Evolutionary conservation across 371 early-diverging fungal genomes (phyloP).

Genomic region (Zopfochytrium polystomum): DNA sequence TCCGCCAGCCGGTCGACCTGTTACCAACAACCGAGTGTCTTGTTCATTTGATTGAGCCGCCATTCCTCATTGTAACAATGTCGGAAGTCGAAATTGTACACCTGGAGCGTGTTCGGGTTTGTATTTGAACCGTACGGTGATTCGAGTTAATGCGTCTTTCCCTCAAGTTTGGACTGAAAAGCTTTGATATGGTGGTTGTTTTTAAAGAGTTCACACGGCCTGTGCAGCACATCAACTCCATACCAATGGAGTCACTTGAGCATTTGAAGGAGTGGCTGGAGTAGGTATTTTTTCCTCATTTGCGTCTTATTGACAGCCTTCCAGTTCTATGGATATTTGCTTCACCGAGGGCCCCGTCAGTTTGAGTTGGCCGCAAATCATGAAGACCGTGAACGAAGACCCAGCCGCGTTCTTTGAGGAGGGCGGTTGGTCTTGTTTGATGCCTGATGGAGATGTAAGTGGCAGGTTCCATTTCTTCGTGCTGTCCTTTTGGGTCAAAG

Average conservation of each 20-base stretch:
- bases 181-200: constrained; percentile 98
- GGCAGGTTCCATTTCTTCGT: background rate
- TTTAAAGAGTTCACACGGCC: constrained; percentile 91
- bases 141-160: background rate
- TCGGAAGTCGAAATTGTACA: constrained; percentile 97
- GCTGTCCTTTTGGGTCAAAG: background rate
- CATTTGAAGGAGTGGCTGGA: constrained; percentile 98
- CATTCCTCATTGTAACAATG: constrained; percentile 91
- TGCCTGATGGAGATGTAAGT: constrained; percentile 51
- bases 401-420: constrained; percentile 94
- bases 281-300: constrained; percentile 41
- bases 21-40: constrained; percentile 98
- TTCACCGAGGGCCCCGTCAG: constrained; percentile 97
- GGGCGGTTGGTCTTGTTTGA: constrained; percentile 96
- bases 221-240: constrained; percentile 95
- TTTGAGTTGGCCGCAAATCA: constrained; percentile 97
- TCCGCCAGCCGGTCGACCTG: constrained; percentile 88
- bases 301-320: background rate
- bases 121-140: constrained; percentile 8
- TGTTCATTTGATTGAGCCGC: constrained; percentile 95
- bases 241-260: constrained; percentile 92
- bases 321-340: constrained; percentile 86
- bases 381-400: constrained; percentile 97
- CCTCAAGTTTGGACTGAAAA: constrained; percentile 89
- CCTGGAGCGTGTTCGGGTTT: constrained; percentile 90